These are phyloP conservation scores for Leucocoprinus sp. DNA, from an alignment of 768 basidiomycete genomes.

Conservation along the genomic window DNA sequence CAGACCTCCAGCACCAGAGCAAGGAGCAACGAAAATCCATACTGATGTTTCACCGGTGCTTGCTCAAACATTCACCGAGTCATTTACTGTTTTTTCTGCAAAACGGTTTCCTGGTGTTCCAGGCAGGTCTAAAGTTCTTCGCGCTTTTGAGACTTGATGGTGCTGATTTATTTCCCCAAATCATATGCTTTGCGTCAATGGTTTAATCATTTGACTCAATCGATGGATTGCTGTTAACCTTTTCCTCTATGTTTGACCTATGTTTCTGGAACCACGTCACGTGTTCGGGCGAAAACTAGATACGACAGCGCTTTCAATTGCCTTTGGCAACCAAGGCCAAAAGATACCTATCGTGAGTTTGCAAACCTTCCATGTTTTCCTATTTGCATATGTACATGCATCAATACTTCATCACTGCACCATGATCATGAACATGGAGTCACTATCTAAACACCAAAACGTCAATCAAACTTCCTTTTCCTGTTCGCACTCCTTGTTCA, in stretches of 20 bases:
- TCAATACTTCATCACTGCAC: neutral
- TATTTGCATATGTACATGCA: neutral
- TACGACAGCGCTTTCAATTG: constrained; percentile 84
- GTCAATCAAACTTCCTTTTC: neutral
- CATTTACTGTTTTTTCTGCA: constrained; percentile 83
- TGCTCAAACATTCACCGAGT: constrained; percentile 75
- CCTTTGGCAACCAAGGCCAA: constrained; percentile 85
- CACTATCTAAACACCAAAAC: neutral
- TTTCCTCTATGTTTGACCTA: too few species aligned
- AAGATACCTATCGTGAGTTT: constrained; percentile 71
- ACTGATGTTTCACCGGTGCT: constrained; percentile 66
- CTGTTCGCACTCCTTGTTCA: too few species aligned
- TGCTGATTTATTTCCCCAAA: neutral
- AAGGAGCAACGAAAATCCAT: constrained; percentile 57
- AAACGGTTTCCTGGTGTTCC: constrained; percentile 95
- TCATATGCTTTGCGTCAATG: neutral
- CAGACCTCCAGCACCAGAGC: constrained; percentile 68
- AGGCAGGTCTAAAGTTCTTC: constrained; percentile 36
- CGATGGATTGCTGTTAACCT: too few species aligned
- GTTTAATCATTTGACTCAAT: neutral
- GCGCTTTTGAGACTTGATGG: too few species aligned
- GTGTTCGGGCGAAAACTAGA: too few species aligned
- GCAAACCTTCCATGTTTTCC: neutral
- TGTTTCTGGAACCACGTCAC: too few species aligned
- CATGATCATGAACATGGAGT: neutral